phyloP scores from a whole-genome alignment of 75 land plant genomes.

The Selaginella moellendorffii region DNA sequence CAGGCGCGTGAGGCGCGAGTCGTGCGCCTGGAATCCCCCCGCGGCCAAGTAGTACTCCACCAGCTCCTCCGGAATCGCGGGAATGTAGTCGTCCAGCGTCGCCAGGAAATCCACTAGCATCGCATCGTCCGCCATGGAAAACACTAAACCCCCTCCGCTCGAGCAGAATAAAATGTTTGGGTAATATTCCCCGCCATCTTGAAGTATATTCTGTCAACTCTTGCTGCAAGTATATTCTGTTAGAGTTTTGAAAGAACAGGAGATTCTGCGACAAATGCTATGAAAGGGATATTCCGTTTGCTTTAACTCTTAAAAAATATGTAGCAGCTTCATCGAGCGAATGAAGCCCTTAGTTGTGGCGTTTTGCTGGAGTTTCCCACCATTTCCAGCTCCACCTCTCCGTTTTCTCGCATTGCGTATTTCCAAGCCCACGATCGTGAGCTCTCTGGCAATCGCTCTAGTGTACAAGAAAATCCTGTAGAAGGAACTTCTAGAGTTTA shows the following conservation, averaged over 20 bases:
- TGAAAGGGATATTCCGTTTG: too few species aligned
- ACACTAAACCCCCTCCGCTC: too few species aligned
- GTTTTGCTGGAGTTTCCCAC: neutral
- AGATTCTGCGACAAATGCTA: too few species aligned
- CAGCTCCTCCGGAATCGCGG: neutral
- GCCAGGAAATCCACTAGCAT: neutral
- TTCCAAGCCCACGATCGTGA: neutral
- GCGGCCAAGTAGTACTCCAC: neutral
- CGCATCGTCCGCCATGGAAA: neutral
- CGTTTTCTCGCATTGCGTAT: neutral
- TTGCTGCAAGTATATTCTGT: too few species aligned
- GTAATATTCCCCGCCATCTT: too few species aligned
- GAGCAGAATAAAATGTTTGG: too few species aligned
- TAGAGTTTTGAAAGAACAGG: too few species aligned
- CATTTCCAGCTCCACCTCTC: neutral
- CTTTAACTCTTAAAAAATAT: too few species aligned
- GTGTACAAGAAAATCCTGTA: neutral
- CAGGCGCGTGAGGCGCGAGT: neutral
- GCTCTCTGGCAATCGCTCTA: neutral
- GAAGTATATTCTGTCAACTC: too few species aligned
- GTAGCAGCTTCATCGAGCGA: neutral
- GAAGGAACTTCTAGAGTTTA: too few species aligned
- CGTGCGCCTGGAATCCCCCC: neutral
- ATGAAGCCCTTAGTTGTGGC: neutral
- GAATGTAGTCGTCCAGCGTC: neutral